These are phyloP conservation scores for Penicillium glabrum DNA, from an alignment of 2,329 filamentous ascomycete species.

Conservation along the genomic window DNA sequence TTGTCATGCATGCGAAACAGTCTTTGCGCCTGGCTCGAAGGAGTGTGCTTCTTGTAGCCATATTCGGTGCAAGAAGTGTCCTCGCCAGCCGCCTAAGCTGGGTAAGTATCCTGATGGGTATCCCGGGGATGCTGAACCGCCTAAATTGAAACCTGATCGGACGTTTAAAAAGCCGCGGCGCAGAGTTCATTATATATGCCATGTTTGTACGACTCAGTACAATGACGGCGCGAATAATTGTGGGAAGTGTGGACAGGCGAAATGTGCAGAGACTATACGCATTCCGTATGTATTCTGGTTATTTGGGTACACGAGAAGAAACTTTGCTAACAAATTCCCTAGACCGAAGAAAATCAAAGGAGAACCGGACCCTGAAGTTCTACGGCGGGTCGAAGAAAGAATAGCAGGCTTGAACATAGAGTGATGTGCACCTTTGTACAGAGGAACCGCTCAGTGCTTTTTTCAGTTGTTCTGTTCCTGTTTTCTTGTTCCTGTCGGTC, in stretches of 20 bases:
- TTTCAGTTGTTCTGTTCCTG: not conserved
- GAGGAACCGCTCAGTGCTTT: not conserved
- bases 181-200: slow-evolving; percentile 44
- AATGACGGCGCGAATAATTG: slow-evolving; percentile 34
- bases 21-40: slow-evolving; percentile 61
- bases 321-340: slow-evolving; percentile 8
- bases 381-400: slow-evolving; percentile 41
- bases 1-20: slow-evolving; percentile 70
- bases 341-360: slow-evolving; percentile 44
- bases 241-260: slow-evolving; percentile 41
- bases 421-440: not conserved
- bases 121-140: slow-evolving; percentile 44
- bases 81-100: slow-evolving; percentile 64
- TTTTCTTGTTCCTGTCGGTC: not conserved
- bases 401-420: slow-evolving; percentile 24
- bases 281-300: slow-evolving; percentile 39
- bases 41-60: slow-evolving; percentile 70
- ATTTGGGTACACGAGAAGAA: not conserved
- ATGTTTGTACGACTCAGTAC: slow-evolving; percentile 39
- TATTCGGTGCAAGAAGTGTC: slow-evolving; percentile 75
- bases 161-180: slow-evolving; percentile 38
- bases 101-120: slow-evolving; percentile 48
- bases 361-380: slow-evolving; percentile 39
- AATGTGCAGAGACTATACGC: slow-evolving; percentile 41
- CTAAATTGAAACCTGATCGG: slow-evolving; percentile 33